Conservation (phyloP, 331 rosid species). For the Rhamnella rubrinervis region DNA sequence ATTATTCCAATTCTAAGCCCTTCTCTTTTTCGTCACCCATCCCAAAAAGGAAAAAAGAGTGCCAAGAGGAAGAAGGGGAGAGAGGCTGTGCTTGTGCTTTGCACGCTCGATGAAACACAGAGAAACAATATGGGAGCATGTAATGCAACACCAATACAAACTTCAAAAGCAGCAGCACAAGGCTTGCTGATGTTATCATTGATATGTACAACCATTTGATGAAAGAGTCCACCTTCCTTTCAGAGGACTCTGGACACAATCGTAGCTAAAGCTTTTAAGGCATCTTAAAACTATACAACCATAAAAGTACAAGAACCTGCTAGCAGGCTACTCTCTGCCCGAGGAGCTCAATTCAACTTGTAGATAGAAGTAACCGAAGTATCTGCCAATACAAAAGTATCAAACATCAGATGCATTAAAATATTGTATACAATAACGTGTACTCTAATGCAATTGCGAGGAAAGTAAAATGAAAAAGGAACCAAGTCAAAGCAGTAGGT, state of each 20-base stretch:
- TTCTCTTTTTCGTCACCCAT: no score
- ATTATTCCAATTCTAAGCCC: no score
- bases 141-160: slow-evolving; percentile 15
- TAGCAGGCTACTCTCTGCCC: slow-evolving; percentile 18
- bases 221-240: slow-evolving; percentile 7
- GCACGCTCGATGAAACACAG: no score
- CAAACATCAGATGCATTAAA: background rate
- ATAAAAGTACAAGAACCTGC: slow-evolving; percentile 8
- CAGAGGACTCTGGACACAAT: slow-evolving; percentile 7
- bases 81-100: no score
- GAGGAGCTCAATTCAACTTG: slow-evolving; percentile 8
- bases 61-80: no score
- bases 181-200: slow-evolving; percentile 7
- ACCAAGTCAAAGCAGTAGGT: no score
- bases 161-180: slow-evolving; percentile 16
- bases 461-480: no score
- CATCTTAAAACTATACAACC: slow-evolving; percentile 41
- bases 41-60: no score
- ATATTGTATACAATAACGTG: no score
- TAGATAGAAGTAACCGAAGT: slow-evolving; percentile 14
- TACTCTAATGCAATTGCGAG: no score
- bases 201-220: slow-evolving; percentile 32
- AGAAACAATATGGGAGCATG: slow-evolving; percentile 4
- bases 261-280: slow-evolving; percentile 25
- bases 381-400: slow-evolving; percentile 21